phyloP scores from a whole-genome alignment of 495 filamentous ascomycete genomes.

The Diplogelasinospora grovesii region DNA sequence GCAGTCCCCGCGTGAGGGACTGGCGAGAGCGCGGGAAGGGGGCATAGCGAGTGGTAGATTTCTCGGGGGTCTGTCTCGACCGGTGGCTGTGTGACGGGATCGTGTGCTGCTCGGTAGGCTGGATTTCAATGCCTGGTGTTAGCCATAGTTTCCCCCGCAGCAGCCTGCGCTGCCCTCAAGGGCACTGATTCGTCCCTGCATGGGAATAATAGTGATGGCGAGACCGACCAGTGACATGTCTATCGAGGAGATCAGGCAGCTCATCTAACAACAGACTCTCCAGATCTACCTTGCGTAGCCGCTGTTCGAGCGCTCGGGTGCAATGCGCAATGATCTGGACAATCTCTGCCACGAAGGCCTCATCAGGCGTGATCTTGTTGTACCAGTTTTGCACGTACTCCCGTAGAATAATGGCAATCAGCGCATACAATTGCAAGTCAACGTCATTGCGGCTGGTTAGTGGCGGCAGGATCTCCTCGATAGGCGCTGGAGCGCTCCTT shows the following conservation, averaged over 20 bases:
- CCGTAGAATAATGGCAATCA: slow-evolving; percentile 78
- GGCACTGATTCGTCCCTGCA: too few relatives aligned
- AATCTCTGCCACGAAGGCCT: slow-evolving; percentile 77
- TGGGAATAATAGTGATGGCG: slow-evolving; percentile 3
- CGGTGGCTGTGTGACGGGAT: slow-evolving; percentile 46
- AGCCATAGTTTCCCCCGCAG: too few relatives aligned
- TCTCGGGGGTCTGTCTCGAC: slow-evolving; percentile 52
- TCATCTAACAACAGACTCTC: slow-evolving; percentile 83
- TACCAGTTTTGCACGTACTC: slow-evolving; percentile 94
- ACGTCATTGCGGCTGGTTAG: slow-evolving; percentile 89
- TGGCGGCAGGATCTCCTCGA: slow-evolving; percentile 80
- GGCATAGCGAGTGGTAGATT: slow-evolving; percentile 78
- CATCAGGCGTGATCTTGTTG: slow-evolving; percentile 81
- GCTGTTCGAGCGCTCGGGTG: slow-evolving; percentile 77
- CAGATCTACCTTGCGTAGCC: slow-evolving; percentile 73
- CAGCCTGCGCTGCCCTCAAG: too few relatives aligned
- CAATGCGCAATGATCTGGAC: slow-evolving; percentile 85
- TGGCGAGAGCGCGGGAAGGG: slow-evolving; percentile 72
- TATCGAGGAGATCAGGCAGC: slow-evolving; percentile 71
- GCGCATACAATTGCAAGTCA: slow-evolving; percentile 85
- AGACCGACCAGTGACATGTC: slow-evolving; percentile 69
- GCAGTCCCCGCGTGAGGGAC: slow-evolving; percentile 52
- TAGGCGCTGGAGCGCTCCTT: slow-evolving; percentile 31
- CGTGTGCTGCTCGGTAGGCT: slow-evolving; percentile 52
- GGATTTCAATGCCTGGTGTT: slow-evolving; percentile 4